Base-by-base conservation (phyloP, 495 filamentous ascomycete species). In the Glarea lozoyensis region DNA sequence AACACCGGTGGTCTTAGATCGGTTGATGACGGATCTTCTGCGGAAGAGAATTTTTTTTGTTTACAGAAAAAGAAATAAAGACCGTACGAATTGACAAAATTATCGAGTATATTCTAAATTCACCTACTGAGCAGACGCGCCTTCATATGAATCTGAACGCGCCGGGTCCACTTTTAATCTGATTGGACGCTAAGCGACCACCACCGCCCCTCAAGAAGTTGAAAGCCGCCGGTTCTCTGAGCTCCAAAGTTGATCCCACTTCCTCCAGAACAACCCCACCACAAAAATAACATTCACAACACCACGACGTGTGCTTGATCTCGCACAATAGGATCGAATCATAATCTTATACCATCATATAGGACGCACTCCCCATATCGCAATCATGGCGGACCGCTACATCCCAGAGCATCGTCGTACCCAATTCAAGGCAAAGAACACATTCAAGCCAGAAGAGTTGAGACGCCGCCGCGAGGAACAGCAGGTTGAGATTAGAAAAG, bases 371-470 rank as follows among this genome's bases (percentile, higher is more conserved):
- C 58, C 37, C 41, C 22, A 29, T 49, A 40, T 61, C 53, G 63
- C 62, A 62, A 82, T 53, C 72, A 99, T 99, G 93, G 79, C 90
- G 57, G 93, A 99, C 60, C 86, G 89, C 37, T 99, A 94, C 71
- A 99, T 99, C 61, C 93, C 93, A 60, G 93, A 97, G 69, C 93
- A 99, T 76, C 88, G 93, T 60, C 92, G 93, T 58, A 94, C 83
- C 36, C 89, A 94, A 68, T 99, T 92, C 78, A 99, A 99, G 80
- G 93, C 93, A 46, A 93, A 92, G 73, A 86, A 82, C 62, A 84
- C 87, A 60, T 99, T 99, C 76, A 93, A 94, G 75, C 88, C 88
- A 52, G 93, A 99, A 64, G 93, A 99, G 70, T 82, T 99, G 38
- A 87, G 93, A 58, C 88, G 93, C 60, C 93, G 93, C 63, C 93